These are phyloP conservation scores for Babesia divergens DNA, from an alignment of 169 alveolate genomes.

Conservation along the genomic window DNA sequence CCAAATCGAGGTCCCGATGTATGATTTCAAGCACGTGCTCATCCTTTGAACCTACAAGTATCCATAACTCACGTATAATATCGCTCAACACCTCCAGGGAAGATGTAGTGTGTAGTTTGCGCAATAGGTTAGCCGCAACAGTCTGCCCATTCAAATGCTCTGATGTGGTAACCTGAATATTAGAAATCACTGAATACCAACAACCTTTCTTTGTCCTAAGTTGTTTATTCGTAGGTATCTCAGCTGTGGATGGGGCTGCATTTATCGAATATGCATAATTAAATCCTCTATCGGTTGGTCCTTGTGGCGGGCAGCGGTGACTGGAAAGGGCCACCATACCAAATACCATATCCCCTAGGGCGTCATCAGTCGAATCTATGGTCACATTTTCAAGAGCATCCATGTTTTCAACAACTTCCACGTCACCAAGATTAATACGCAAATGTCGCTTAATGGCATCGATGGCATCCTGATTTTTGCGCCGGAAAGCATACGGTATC, in stretches of 20 bases:
- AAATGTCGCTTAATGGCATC: background rate
- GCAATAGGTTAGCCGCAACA: conserved; percentile 7
- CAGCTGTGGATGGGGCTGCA: too few species aligned
- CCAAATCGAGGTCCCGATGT: conserved; percentile 15
- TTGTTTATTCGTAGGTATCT: too few species aligned
- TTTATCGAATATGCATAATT: too few species aligned
- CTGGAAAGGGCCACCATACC: conserved; percentile 3
- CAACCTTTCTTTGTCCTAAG: too few species aligned
- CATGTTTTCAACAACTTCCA: too few species aligned
- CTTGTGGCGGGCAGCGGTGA: too few species aligned
- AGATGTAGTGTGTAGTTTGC: background rate
- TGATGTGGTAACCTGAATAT: conserved; percentile 17
- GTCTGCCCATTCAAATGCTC: conserved; percentile 3
- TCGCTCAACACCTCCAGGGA: conserved; percentile 12
- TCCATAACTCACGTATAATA: conserved; percentile 44
- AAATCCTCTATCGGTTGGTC: too few species aligned
- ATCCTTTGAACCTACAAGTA: conserved; percentile 32
- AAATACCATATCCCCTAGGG: background rate
- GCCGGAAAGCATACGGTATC: background rate
- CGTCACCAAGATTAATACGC: conserved; percentile 10
- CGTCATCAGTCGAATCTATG: background rate
- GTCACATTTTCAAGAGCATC: background rate
- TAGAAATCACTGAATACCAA: conserved; percentile 5
- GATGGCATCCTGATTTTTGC: background rate
- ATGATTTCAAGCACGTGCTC: conserved; percentile 12